These are phyloP conservation scores for Kurtzmaniella quercitrusa DNA, from an alignment of 1,139 yeast genomes.

Conservation along the genomic window DNA sequence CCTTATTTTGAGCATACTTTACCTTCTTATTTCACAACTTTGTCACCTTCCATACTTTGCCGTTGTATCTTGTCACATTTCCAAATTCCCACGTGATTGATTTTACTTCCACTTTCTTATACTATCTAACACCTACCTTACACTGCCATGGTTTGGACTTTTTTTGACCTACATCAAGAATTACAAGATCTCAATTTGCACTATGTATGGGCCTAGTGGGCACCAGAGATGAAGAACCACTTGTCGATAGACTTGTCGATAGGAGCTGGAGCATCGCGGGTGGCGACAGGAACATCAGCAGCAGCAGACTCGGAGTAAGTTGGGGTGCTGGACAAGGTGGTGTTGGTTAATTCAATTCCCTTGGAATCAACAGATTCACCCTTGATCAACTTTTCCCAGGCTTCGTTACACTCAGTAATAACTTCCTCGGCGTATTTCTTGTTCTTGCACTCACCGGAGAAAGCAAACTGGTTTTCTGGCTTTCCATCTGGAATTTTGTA, in stretches of 20 bases:
- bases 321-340: slow-evolving; percentile 62
- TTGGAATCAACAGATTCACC: slow-evolving; percentile 48
- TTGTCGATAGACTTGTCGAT: slow-evolving; percentile 95
- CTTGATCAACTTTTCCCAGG: slow-evolving; percentile 68
- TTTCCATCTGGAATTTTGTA: slow-evolving; percentile 95
- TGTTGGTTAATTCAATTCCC: slow-evolving; percentile 65
- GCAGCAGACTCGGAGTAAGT: slow-evolving; percentile 46
- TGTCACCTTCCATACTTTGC: too few relatives aligned
- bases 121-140: too few relatives aligned
- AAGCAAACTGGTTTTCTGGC: slow-evolving; percentile 81
- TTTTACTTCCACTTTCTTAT: too few relatives aligned
- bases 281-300: slow-evolving; percentile 60
- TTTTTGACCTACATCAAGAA: background rate
- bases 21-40: too few relatives aligned
- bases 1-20: too few relatives aligned
- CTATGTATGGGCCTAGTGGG: slow-evolving; percentile 27
- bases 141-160: too few relatives aligned
- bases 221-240: slow-evolving; percentile 98
- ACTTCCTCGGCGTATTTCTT: slow-evolving; percentile 67
- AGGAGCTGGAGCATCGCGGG: slow-evolving; percentile 80
- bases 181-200: background rate
- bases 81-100: too few relatives aligned
- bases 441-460: slow-evolving; percentile 74
- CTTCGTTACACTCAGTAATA: slow-evolving; percentile 69
- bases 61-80: too few relatives aligned